Evolutionary conservation across 2,329 filamentous ascomycete species (phyloP), one percentile per base, ranked within the genome.

Genomic region (Sporothrix phasma): DNA sequence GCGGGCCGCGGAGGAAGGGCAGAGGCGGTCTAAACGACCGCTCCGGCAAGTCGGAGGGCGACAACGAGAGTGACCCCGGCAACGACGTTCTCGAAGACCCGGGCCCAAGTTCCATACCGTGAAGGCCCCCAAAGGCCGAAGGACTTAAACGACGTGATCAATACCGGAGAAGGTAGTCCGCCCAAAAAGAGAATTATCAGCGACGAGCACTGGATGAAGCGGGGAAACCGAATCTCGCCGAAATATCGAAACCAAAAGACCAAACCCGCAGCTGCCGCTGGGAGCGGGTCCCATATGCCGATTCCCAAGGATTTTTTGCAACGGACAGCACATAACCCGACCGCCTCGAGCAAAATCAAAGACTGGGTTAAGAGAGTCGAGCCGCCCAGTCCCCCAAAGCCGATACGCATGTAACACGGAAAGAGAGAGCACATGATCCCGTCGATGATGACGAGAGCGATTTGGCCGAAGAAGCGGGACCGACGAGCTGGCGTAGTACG

Each of bases 171-270:
- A 80, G 76, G 72, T 61, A 74, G 80, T 59, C 84, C 90, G 53
- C 93, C 93, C 17, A 92, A 90, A 76, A 97, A 96, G 80, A 85
- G 92, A 67, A 90, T 97, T 62, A 85, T 97, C 66, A 97, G 92
- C 73, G 93, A 97, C 76, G 88, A 89, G 63, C 90, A 96, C 76
- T 97, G 93, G 89, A 85, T 85, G 76, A 87, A 85, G 71, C 70
- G 71, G 66, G 74, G 76, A 73, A 83, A 79, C 65, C 81, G 80
- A 66, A 80, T 73, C 13, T 74, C 77, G 2, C 76, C 77, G 65
- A 67, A 66, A 34, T 53, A n/a, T 61, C 61, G 64, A 15, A 65
- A 45, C 61, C 69, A 72, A 19, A 73, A 71, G 43, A 65, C 70
- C 5, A 73, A 74, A 46, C 72, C 24, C 4, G 41, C 31, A 24